Conservation (phyloP, 352 stramenopile species). For the Phytopythium oedochilum region DNA sequence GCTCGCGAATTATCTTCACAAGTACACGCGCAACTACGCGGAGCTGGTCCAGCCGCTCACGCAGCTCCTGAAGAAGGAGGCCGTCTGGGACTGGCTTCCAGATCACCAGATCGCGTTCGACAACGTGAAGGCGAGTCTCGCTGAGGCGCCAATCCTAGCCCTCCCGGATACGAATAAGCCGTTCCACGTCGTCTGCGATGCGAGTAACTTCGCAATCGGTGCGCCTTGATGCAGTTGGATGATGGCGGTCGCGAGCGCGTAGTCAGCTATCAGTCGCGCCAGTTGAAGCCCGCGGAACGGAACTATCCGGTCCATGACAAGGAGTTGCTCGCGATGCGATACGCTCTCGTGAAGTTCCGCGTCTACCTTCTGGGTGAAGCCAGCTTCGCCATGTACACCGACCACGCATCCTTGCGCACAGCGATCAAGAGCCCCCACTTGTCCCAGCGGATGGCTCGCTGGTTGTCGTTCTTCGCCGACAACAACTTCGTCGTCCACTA, state of each 20-base stretch:
- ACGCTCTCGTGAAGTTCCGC: conserved; percentile 22
- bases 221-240: conserved; percentile 15
- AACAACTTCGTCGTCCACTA: conserved; percentile 21
- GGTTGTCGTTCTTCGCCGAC: conserved; percentile 20
- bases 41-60: conserved; percentile 7
- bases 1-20: conserved; percentile 13
- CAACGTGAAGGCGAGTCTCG: conserved; percentile 9
- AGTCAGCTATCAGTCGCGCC: conserved; percentile 19
- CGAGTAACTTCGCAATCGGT: conserved; percentile 16
- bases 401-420: conserved; percentile 13
- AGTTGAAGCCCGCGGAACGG: conserved; percentile 14
- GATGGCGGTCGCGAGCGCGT: conserved; percentile 10
- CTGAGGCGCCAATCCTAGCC: conserved; percentile 2
- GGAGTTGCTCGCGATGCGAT: conserved; percentile 18
- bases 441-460: conserved; percentile 15
- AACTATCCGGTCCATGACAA: conserved; percentile 23
- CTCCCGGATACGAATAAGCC: conserved; percentile 4
- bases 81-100: conserved; percentile 4
- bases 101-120: conserved; percentile 11
- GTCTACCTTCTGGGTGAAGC: conserved; percentile 18
- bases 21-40: conserved; percentile 15
- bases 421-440: conserved; percentile 6
- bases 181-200: conserved; percentile 22
- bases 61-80: conserved; percentile 13
- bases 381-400: conserved; percentile 16